Evolutionary conservation across 2,329 filamentous ascomycete genomes (phyloP).

Genomic region (Pyrenophora teres): DNA sequence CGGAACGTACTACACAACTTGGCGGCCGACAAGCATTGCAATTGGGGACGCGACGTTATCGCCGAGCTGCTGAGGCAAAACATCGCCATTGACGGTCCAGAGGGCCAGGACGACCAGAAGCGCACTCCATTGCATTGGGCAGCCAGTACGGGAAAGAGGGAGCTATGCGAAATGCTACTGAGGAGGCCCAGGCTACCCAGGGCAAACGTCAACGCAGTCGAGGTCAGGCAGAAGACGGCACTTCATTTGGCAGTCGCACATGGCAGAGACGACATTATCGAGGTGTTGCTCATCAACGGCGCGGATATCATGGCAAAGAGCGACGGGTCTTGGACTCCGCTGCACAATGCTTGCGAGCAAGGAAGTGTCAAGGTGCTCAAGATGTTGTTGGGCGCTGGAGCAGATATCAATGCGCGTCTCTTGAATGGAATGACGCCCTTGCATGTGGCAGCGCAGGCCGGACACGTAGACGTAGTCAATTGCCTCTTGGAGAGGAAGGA

Average conservation of each 20-base stretch:
- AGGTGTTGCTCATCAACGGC: conserved; percentile 37
- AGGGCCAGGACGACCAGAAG: conserved; percentile 52
- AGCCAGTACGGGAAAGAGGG: conserved; percentile 60
- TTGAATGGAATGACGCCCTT: conserved; percentile 45
- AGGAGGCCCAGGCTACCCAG: conserved; percentile 31
- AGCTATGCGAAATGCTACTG: conserved; percentile 56
- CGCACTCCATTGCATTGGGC: conserved; percentile 64
- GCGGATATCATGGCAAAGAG: conserved; percentile 42
- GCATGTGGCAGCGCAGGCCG: conserved; percentile 46
- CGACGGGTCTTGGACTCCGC: conserved; percentile 41
- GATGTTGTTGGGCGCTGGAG: conserved; percentile 38
- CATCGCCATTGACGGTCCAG: conserved; percentile 49
- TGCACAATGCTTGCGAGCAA: conserved; percentile 45
- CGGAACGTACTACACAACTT: conserved; percentile 46
- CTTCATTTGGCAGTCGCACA: conserved; percentile 44
- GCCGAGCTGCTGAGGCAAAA: conserved; percentile 47
- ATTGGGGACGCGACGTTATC: conserved; percentile 55
- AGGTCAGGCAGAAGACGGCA: conserved; percentile 44
- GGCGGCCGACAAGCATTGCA: conserved; percentile 50
- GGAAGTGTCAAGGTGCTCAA: conserved; percentile 40
- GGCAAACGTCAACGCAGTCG: conserved; percentile 42
- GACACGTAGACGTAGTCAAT: conserved; percentile 45
- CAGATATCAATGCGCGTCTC: conserved; percentile 40
- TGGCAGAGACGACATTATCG: conserved; percentile 44
- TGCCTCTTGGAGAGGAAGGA: conserved; percentile 43